Evolutionary conservation across 2,329 filamentous ascomycete species (phyloP).

Genomic region (Monilinia fructigena): DNA sequence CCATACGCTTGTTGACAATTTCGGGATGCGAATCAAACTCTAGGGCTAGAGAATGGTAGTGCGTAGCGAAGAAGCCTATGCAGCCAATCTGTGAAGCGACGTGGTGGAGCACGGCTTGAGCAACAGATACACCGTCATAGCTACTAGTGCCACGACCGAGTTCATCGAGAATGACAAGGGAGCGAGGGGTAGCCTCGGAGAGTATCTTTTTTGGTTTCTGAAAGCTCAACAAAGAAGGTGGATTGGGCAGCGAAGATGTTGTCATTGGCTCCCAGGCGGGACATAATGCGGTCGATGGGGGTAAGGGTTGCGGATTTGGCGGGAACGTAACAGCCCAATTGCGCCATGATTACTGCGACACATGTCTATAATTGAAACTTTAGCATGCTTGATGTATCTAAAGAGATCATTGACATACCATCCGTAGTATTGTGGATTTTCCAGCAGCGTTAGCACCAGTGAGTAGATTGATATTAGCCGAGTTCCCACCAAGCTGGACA

Average conservation of each 20-base stretch:
- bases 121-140: constrained; percentile 95
- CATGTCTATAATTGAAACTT: constrained; percentile 62
- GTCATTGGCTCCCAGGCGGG: constrained; percentile 92
- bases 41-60: constrained; percentile 90
- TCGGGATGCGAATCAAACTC: constrained; percentile 91
- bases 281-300: constrained; percentile 97
- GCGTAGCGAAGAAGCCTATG: constrained; percentile 94
- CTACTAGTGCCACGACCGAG: constrained; percentile 91
- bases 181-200: constrained; percentile 87
- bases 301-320: constrained; percentile 79
- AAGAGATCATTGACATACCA: constrained; percentile 58
- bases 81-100: constrained; percentile 91
- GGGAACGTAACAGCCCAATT: constrained; percentile 91
- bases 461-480: constrained; percentile 81
- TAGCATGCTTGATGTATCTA: constrained; percentile 24
- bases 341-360: constrained; percentile 93
- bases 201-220: constrained; percentile 97
- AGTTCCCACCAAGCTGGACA: constrained; percentile 77
- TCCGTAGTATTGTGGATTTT: constrained; percentile 92
- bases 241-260: constrained; percentile 98
- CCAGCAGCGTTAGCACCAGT: constrained; percentile 97
- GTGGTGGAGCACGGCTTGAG: constrained; percentile 95
- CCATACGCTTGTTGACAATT: constrained; percentile 83
- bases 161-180: constrained; percentile 94
- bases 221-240: constrained; percentile 96